A percentile compares a stretch with the other conserved stretches of the same genome.
These are phyloP conservation scores for Terfezia boudieri DNA, from an alignment of 495 filamentous ascomycete species.

Conservation along the genomic window DNA sequence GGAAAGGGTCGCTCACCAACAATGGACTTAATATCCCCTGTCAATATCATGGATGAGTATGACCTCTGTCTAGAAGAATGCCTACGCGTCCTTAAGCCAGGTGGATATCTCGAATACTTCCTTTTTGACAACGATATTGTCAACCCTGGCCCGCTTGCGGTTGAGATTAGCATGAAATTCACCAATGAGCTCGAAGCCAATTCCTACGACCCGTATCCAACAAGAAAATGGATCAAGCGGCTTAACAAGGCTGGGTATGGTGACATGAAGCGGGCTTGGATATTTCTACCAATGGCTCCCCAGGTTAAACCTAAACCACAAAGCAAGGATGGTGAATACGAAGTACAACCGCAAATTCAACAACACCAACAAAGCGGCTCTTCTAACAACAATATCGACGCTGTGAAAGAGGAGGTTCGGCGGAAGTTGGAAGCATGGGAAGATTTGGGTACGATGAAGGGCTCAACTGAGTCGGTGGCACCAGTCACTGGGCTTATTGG, in stretches of 20 bases:
- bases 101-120: conserved; percentile 75
- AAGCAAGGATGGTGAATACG: conserved; percentile 25
- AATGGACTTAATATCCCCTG: not conserved
- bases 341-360: conserved; percentile 14
- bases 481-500: conserved; percentile 62
- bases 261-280: conserved; percentile 66
- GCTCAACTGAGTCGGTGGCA: conserved; percentile 50
- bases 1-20: conserved; percentile 22
- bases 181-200: conserved; percentile 65
- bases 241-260: conserved; percentile 53
- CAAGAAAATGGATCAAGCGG: conserved; percentile 51
- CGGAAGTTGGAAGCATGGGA: conserved; percentile 15
- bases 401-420: conserved; percentile 14
- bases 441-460: conserved; percentile 40
- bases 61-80: conserved; percentile 67
- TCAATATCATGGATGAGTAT: conserved; percentile 46
- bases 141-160: conserved; percentile 43
- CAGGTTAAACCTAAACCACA: conserved; percentile 32
- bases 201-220: conserved; percentile 70
- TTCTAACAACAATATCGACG: conserved; percentile 19
- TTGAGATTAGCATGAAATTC: conserved; percentile 72
- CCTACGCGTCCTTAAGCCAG: conserved; percentile 74
- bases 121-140: conserved; percentile 75
- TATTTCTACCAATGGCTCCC: conserved; percentile 62
- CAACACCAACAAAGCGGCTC: conserved; percentile 7